Evolutionary conservation across 306 rosid species (phyloP), one percentile per base, ranked within the genome.

Genomic region (Prunus dulcis): DNA sequence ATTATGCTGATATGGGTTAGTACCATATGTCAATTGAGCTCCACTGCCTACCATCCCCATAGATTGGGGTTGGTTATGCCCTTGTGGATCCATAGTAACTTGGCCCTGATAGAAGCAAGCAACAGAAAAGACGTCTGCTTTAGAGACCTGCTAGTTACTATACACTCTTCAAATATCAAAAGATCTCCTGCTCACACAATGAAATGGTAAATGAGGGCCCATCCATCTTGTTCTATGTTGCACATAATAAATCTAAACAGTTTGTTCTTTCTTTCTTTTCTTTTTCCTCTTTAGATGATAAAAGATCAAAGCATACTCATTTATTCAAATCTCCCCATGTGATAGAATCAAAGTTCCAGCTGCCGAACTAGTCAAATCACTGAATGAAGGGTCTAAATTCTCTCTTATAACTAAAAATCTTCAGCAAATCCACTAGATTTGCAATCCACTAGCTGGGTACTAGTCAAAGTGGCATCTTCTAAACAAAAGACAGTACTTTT

Each of bases 31-130:
- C 60, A 83, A 43, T 28, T 78, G 87, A 73, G 76, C 82, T 76
- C 84, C 87, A 52, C 83, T 61, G 30, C 84, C 80, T 64, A 78
- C 80, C 76, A 76, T 67, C 77, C 83, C 85, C 85, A 83, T 79
- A 8, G 84, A 76, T 23, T 79, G 80, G 77, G 84, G 63, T 76
- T 70, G 82, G 78, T 41, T 68, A 75, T 83, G 81, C 68, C 82
- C 84, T 57, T 79, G 87, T 65, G 82, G 82, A 68, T 86, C 89
- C 89, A 83, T 83, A 18, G 58, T 11, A 60, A 61, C 12, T 69
- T 81, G 49, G 62, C 38, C 74, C 66, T 74, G 63, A 58, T 49
- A 13, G 50, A 70, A 69, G 53, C 4, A 32, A 34, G 43, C 20
- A 70, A 61, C 20, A 10, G 18, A 53, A 77, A 69, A 47, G 46